These are phyloP conservation scores for Musa beccarii DNA, from an alignment of 176 grass and related monocot genomes.

Conservation along the genomic window DNA sequence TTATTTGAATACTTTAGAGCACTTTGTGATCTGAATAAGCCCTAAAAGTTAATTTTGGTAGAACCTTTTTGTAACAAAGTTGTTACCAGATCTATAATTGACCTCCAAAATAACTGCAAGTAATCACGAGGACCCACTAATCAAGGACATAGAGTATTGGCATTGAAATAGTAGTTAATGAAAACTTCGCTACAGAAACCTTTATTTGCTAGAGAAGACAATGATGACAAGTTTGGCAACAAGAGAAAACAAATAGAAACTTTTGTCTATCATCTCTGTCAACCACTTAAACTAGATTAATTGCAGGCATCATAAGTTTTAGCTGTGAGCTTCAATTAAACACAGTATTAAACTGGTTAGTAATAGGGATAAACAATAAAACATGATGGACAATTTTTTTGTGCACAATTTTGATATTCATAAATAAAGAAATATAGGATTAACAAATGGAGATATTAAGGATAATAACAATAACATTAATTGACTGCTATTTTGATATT, in stretches of 20 bases:
- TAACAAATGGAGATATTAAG: not conserved
- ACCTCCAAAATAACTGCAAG: not conserved
- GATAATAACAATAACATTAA: not conserved
- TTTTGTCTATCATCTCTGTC: no score
- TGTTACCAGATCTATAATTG: no score
- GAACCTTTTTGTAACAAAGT: no score
- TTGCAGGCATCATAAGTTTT: no score
- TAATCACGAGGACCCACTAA: not conserved
- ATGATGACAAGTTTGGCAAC: no score
- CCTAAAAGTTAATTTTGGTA: not conserved
- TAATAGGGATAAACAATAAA: not conserved
- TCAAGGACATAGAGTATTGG: no score
- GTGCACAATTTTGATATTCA: not conserved
- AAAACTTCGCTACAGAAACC: no score
- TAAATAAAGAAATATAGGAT: not conserved
- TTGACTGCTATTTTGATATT: no score
- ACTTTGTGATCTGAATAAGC: not conserved
- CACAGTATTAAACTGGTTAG: not conserved
- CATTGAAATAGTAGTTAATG: no score
- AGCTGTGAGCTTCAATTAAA: not conserved
- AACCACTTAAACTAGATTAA: no score
- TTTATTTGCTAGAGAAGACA: no score
- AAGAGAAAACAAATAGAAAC: no score
- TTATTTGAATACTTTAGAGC: not conserved
- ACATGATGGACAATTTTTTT: not conserved